Conservation (phyloP, 2,329 filamentous ascomycete genomes). For the Amauroascus niger region DNA sequence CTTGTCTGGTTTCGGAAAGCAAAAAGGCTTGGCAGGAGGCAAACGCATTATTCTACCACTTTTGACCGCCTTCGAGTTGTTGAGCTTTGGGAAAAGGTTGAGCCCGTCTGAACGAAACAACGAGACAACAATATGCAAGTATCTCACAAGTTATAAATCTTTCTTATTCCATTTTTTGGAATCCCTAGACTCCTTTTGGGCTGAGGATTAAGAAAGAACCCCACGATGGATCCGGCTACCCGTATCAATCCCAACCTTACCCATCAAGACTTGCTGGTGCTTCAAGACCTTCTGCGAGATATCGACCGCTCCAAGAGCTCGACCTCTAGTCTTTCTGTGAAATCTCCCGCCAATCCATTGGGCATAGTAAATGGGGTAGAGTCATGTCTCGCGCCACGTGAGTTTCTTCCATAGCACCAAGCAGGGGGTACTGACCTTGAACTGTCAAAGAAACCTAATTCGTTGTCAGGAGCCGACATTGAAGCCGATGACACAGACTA, state of each 20-base stretch:
- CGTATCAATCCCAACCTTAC: conserved; percentile 13
- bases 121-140: too few relatives aligned
- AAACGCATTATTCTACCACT: too few relatives aligned
- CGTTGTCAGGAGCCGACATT: background rate
- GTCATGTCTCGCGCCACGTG: background rate
- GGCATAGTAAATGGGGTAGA: background rate
- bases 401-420: background rate
- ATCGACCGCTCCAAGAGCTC: background rate
- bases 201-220: background rate
- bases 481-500: background rate
- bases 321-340: background rate
- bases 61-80: too few relatives aligned
- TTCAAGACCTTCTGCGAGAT: conserved; percentile 10
- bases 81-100: too few relatives aligned
- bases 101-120: too few relatives aligned
- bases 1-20: too few relatives aligned
- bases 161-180: too few relatives aligned
- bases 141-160: too few relatives aligned
- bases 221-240: background rate
- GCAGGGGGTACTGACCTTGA: background rate
- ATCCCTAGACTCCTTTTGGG: background rate
- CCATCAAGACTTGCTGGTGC: conserved; percentile 8
- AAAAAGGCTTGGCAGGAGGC: too few relatives aligned
- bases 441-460: background rate
- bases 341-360: background rate